phyloP scores from a whole-genome alignment of 306 rosid species.

The Ormosia emarginata region DNA sequence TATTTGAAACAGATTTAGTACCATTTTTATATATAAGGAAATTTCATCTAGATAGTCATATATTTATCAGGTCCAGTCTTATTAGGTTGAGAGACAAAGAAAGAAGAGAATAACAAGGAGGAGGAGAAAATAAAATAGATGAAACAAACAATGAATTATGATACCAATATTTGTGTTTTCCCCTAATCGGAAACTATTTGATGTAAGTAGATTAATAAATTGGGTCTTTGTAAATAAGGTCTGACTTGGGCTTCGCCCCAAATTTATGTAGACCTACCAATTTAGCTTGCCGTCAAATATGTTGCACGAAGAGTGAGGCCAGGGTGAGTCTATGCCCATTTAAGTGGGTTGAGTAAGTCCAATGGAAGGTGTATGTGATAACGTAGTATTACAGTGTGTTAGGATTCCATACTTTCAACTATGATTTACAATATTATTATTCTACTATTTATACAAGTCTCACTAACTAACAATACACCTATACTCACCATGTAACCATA shows the following conservation, averaged over 20 bases:
- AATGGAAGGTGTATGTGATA: background rate
- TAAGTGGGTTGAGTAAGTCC: background rate
- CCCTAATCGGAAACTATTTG: background rate
- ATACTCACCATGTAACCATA: no score
- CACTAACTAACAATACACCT: no score
- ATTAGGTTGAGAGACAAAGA: background rate
- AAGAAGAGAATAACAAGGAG: background rate
- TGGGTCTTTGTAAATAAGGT: background rate
- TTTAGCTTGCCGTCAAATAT: background rate
- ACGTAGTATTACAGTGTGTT: no score
- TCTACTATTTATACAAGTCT: no score
- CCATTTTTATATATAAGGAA: background rate
- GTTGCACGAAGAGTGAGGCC: background rate
- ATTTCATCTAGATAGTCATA: background rate
- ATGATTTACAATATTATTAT: no score
- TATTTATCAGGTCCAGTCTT: background rate
- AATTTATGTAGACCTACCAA: background rate
- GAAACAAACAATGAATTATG: background rate
- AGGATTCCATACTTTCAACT: no score
- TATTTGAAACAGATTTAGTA: background rate
- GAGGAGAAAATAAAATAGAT: background rate
- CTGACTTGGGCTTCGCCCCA: background rate
- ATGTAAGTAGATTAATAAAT: background rate
- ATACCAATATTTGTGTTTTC: background rate
- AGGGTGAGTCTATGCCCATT: background rate